Conservation (phyloP, 768 basidiomycete genomes). For the Xanthoconium stramineum region DNA sequence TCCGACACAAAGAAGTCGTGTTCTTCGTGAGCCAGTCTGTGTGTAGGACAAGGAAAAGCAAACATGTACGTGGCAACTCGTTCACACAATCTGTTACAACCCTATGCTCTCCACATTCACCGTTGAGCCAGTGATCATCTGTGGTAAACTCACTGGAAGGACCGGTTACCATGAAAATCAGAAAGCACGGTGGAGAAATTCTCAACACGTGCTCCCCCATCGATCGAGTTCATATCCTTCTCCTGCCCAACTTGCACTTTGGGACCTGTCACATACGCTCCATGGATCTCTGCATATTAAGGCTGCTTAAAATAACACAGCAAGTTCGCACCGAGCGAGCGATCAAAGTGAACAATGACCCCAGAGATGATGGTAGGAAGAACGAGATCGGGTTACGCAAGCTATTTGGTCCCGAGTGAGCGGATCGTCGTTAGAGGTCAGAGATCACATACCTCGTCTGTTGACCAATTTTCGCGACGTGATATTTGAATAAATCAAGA, state of each 20-base stretch:
- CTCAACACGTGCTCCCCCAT: conserved; percentile 85
- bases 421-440: background rate
- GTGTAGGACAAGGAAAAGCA: no score
- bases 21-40: background rate
- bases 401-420: conserved; percentile 32
- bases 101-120: conserved; percentile 86
- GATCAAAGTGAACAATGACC: conserved; percentile 89
- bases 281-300: conserved; percentile 81
- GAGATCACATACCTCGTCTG: conserved; percentile 41
- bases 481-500: conserved; percentile 75
- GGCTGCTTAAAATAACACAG: conserved; percentile 94
- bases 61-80: conserved; percentile 67
- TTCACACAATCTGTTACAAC: conserved; percentile 86
- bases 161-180: background rate
- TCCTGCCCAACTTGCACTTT: conserved; percentile 66
- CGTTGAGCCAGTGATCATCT: conserved; percentile 85
- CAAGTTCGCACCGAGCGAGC: conserved; percentile 82
- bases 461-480: conserved; percentile 49
- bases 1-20: conserved; percentile 72
- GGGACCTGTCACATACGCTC: conserved; percentile 68
- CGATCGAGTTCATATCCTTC: conserved; percentile 85
- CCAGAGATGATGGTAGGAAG: conserved; percentile 83
- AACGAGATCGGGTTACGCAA: conserved; percentile 68
- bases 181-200: conserved; percentile 8
- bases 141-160: conserved; percentile 80